These are phyloP conservation scores for Edaphochlamys debaryana DNA, from an alignment of 139 green algal species.

Conservation along the genomic window DNA sequence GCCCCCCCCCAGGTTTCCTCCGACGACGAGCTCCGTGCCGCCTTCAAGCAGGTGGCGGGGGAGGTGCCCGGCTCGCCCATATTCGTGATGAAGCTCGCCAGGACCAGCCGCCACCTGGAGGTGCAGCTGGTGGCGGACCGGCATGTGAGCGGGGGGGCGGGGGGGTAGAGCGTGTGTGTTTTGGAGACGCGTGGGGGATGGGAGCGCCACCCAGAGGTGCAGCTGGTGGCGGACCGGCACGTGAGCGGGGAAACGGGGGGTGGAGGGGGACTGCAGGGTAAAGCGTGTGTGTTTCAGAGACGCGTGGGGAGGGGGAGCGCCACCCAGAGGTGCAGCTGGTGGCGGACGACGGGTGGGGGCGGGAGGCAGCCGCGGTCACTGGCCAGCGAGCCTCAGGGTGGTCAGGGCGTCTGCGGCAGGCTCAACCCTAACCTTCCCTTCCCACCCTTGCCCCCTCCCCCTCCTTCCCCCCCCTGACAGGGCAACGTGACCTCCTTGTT, in stretches of 20 bases:
- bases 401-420: too few species aligned
- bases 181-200: too few species aligned
- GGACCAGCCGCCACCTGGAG: slow-evolving; percentile 88
- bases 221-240: too few species aligned
- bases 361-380: too few species aligned
- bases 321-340: too few species aligned
- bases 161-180: neutral
- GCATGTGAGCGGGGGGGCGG: slow-evolving; percentile 29
- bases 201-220: too few species aligned
- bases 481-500: slow-evolving; percentile 91
- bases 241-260: too few species aligned
- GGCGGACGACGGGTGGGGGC: too few species aligned
- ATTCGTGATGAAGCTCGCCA: slow-evolving; percentile 98
- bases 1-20: slow-evolving; percentile 47
- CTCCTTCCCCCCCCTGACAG: slow-evolving; percentile 34
- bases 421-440: too few species aligned
- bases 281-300: neutral
- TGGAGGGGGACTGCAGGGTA: neutral
- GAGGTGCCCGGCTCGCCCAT: slow-evolving; percentile 97
- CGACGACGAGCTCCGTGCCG: slow-evolving; percentile 77
- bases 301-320: too few species aligned
- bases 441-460: neutral
- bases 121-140: slow-evolving; percentile 96
- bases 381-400: too few species aligned
- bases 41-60: slow-evolving; percentile 87